Evolutionary conservation across 805 yeast genomes (phyloP).

Genomic region (Kuraishia borneana): DNA sequence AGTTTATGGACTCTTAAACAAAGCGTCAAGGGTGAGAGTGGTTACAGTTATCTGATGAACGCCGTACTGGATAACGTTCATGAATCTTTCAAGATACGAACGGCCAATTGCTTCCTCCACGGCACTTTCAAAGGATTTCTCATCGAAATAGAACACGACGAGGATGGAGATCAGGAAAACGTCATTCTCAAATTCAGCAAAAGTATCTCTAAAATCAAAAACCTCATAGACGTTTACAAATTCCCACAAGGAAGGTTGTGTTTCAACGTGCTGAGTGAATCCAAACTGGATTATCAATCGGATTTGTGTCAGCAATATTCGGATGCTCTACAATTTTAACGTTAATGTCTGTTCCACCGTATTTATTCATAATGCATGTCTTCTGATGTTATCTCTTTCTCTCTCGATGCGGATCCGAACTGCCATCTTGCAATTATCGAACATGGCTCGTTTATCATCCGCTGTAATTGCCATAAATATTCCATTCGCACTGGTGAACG

Average conservation of each 20-base stretch:
- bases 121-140: slow-evolving; percentile 65
- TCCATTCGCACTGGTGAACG: slow-evolving; percentile 1
- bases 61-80: slow-evolving; percentile 16
- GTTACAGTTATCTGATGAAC: slow-evolving; percentile 48
- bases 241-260: slow-evolving; percentile 25
- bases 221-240: slow-evolving; percentile 17
- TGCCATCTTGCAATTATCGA: slow-evolving; percentile 20
- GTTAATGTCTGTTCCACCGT: background rate
- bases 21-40: slow-evolving; percentile 64
- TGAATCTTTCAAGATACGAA: slow-evolving; percentile 42
- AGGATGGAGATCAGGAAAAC: slow-evolving; percentile 12
- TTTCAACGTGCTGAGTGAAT: slow-evolving; percentile 24
- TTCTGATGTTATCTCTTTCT: slow-evolving; percentile 10
- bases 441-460: slow-evolving; percentile 14
- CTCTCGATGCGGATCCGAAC: slow-evolving; percentile 23
- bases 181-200: slow-evolving; percentile 19
- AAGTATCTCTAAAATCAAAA: slow-evolving; percentile 21
- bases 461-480: slow-evolving; percentile 8
- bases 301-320: slow-evolving; percentile 28
- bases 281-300: slow-evolving; percentile 22
- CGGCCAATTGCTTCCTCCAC: slow-evolving; percentile 64
- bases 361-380: background rate
- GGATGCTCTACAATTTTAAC: slow-evolving; percentile 23
- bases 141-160: slow-evolving; percentile 42
- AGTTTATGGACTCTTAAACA: slow-evolving; percentile 65